Evolutionary conservation across 345 rosid genomes (phyloP).

Genomic region (Eutrema heterophyllum): DNA sequence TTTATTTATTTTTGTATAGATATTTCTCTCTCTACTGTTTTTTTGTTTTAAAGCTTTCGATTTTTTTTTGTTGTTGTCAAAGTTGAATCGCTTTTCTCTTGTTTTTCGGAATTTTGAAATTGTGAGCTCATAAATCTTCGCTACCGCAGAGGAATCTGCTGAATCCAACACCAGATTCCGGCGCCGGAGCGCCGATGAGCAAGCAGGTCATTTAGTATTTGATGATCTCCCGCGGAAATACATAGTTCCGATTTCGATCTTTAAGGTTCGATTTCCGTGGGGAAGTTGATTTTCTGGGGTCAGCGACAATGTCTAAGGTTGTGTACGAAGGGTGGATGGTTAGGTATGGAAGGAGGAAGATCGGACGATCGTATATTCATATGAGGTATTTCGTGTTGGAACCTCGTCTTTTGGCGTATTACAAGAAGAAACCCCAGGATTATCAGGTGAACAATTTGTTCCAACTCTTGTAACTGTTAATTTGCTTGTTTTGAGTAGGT

Average conservation of each 20-base stretch:
- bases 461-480: not conserved
- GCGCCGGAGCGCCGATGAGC: conserved; percentile 29
- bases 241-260: conserved; percentile 9
- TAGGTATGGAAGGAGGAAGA: conserved; percentile 94
- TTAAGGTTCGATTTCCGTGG: conserved; percentile 1
- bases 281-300: not conserved
- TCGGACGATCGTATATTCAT: conserved; percentile 91
- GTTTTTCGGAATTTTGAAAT: not conserved
- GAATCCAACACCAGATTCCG: conserved; percentile 15
- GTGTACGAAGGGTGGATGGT: conserved; percentile 99
- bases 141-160: not conserved
- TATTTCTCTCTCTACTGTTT: conserved; percentile 5
- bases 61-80: conserved; percentile 11
- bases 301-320: conserved; percentile 58
- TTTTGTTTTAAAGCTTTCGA: not conserved
- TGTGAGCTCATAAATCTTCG: conserved; percentile 21
- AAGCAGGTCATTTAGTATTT: conserved; percentile 6
- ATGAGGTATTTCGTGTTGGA: conserved; percentile 95
- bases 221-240: conserved; percentile 23
- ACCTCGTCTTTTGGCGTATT: conserved; percentile 84
- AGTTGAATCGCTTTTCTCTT: conserved; percentile 18
- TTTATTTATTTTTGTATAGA: not conserved
- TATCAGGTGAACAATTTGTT: conserved; percentile 54
- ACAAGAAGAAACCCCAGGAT: conserved; percentile 92
- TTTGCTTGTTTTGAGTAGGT: not conserved